Conservation (phyloP, 208 protist species). For the Crithidia mellificae region DNA sequence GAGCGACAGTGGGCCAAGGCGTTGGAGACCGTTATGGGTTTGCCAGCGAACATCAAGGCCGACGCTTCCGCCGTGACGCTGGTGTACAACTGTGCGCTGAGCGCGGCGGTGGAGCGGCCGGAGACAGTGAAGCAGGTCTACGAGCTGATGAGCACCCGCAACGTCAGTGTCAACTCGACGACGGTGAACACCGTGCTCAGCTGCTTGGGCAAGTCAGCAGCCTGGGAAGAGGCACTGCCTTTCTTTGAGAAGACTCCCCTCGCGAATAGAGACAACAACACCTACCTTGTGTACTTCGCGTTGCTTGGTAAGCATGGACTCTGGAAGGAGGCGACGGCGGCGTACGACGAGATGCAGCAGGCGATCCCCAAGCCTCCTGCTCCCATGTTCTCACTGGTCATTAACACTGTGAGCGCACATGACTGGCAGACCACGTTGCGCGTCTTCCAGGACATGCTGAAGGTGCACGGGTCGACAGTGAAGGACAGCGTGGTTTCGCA, state of each 20-base stretch:
- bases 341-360: constrained; percentile 57
- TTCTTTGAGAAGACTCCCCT: constrained; percentile 54
- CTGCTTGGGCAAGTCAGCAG: constrained; percentile 53
- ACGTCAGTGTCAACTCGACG: constrained; percentile 63
- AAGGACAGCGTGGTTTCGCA: constrained; percentile 82
- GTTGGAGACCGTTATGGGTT: constrained; percentile 40
- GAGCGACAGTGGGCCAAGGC: constrained; percentile 78
- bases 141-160: constrained; percentile 48
- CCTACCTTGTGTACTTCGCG: constrained; percentile 77
- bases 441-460: constrained; percentile 76
- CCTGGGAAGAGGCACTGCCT: constrained; percentile 59
- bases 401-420: constrained; percentile 59
- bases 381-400: constrained; percentile 66
- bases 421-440: constrained; percentile 67
- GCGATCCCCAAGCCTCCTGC: constrained; percentile 49
- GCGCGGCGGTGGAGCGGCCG: constrained; percentile 67
- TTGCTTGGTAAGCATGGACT: constrained; percentile 66
- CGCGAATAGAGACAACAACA: constrained; percentile 63
- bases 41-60: constrained; percentile 26
- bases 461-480: constrained; percentile 59
- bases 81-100: constrained; percentile 88
- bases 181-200: constrained; percentile 84
- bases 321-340: constrained; percentile 61
- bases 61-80: constrained; percentile 71
- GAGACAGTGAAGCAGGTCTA: constrained; percentile 52